These are phyloP conservation scores for Arthrobotrys conoides DNA, from an alignment of 2,329 filamentous ascomycete genomes.

Conservation along the genomic window DNA sequence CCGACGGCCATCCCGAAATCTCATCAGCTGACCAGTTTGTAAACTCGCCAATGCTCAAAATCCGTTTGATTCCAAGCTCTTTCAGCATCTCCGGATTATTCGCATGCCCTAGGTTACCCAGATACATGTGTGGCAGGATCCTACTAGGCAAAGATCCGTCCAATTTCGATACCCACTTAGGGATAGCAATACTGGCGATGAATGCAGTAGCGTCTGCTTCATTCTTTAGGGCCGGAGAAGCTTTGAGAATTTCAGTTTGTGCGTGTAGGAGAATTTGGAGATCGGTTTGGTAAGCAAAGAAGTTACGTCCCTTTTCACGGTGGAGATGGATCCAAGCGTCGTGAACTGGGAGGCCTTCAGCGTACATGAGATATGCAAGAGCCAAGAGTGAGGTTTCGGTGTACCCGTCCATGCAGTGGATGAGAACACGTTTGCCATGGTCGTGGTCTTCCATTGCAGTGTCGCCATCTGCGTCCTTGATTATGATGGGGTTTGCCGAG, in stretches of 20 bases:
- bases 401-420: conserved; percentile 96
- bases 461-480: conserved; percentile 67
- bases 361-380: conserved; percentile 94
- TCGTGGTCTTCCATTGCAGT: conserved; percentile 64
- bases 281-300: conserved; percentile 95
- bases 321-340: conserved; percentile 91
- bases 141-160: conserved; percentile 93
- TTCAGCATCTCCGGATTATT: conserved; percentile 89
- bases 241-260: conserved; percentile 62
- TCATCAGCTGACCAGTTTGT: conserved; percentile 83
- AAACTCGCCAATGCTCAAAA: conserved; percentile 92
- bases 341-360: conserved; percentile 82
- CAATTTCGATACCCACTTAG: conserved; percentile 83
- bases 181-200: conserved; percentile 68
- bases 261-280: conserved; percentile 71
- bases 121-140: conserved; percentile 92
- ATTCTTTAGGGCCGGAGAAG: conserved; percentile 52
- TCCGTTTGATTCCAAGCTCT: conserved; percentile 84
- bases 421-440: conserved; percentile 78
- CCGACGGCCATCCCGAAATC: conserved; percentile 78
- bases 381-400: conserved; percentile 92
- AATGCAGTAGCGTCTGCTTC: conserved; percentile 43
- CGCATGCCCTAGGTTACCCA: conserved; percentile 92
- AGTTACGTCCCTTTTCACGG: conserved; percentile 84
- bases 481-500: conserved; percentile 64